These are phyloP conservation scores for Penicillium turbatum DNA, from an alignment of 495 filamentous ascomycete species.

Conservation along the genomic window DNA sequence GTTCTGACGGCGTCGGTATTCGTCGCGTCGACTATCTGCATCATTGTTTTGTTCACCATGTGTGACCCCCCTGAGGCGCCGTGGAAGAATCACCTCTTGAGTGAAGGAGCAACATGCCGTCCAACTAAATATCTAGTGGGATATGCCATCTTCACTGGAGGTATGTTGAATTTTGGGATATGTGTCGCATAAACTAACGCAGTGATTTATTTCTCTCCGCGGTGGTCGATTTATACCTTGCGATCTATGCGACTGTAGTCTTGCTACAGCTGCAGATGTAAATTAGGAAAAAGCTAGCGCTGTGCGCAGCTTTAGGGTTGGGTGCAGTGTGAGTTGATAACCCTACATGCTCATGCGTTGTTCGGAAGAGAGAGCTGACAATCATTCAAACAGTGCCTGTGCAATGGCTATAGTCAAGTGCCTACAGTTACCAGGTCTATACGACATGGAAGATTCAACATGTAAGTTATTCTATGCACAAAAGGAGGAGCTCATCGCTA, in stretches of 20 bases:
- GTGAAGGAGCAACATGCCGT: slow-evolving; percentile 31
- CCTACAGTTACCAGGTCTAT: slow-evolving; percentile 34
- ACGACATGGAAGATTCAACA: slow-evolving; percentile 33
- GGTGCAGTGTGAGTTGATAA: slow-evolving; percentile 26
- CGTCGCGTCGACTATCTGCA: slow-evolving; percentile 17
- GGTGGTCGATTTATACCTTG: slow-evolving; percentile 46
- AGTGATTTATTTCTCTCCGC: slow-evolving; percentile 27
- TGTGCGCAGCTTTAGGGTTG: slow-evolving; percentile 41
- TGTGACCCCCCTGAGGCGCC: slow-evolving; percentile 37
- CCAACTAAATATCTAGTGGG: slow-evolving; percentile 31
- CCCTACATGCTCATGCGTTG: too few species aligned
- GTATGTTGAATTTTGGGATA: slow-evolving; percentile 7
- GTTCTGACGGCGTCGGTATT: slow-evolving; percentile 16
- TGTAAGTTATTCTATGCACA: slow-evolving; percentile 29
- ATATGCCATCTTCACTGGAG: slow-evolving; percentile 31
- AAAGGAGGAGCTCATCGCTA: not conserved
- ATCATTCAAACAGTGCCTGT: slow-evolving; percentile 9
- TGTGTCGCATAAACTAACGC: not conserved
- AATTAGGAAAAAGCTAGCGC: slow-evolving; percentile 43
- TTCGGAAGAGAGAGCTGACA: not conserved
- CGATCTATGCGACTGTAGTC: slow-evolving; percentile 42
- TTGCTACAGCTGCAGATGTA: slow-evolving; percentile 43
- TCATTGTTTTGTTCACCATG: slow-evolving; percentile 36
- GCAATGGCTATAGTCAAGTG: slow-evolving; percentile 37
- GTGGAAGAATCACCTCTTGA: slow-evolving; percentile 37